phyloP scores from a whole-genome alignment of 805 yeast species.

The Saturnispora ahearnii region DNA sequence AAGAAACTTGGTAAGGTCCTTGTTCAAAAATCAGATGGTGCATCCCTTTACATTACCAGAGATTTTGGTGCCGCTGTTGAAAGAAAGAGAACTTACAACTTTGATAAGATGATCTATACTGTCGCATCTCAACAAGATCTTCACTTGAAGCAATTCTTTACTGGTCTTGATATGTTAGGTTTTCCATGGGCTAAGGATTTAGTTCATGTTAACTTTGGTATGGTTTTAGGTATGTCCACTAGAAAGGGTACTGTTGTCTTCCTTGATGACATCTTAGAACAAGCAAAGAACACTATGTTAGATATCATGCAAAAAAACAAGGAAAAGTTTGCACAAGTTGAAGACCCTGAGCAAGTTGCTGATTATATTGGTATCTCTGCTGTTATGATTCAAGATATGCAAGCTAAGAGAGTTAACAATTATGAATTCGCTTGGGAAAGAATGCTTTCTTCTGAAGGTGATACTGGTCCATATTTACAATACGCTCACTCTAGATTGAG shows the following conservation, averaged over 20 bases:
- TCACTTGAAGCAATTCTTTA: slow-evolving; percentile 89
- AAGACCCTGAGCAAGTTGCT: slow-evolving; percentile 89
- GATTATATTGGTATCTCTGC: slow-evolving; percentile 95
- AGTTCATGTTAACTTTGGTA: slow-evolving; percentile 87
- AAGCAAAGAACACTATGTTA: slow-evolving; percentile 89
- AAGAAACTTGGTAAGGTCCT: slow-evolving; percentile 90
- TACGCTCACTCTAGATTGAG: slow-evolving; percentile 96
- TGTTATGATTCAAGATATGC: slow-evolving; percentile 99
- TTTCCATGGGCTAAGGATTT: slow-evolving; percentile 73
- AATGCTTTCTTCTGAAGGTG: slow-evolving; percentile 97
- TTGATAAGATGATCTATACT: slow-evolving; percentile 94
- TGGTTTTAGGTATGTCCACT: slow-evolving; percentile 98
- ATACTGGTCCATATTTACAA: slow-evolving; percentile 97
- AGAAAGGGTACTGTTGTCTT: slow-evolving; percentile 98
- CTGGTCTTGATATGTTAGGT: slow-evolving; percentile 85
- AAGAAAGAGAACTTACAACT: slow-evolving; percentile 73
- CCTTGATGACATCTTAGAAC: slow-evolving; percentile 86
- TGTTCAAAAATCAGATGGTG: slow-evolving; percentile 91
- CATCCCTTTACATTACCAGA: slow-evolving; percentile 87
- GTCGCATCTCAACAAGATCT: slow-evolving; percentile 95
- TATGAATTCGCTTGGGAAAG: slow-evolving; percentile 97
- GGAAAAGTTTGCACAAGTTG: slow-evolving; percentile 84
- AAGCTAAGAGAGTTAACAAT: slow-evolving; percentile 91
- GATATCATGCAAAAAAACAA: slow-evolving; percentile 92
- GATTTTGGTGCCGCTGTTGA: slow-evolving; percentile 95